Conservation (phyloP, 2,329 filamentous ascomycete genomes). For the Tolypocladium inflatum region DNA sequence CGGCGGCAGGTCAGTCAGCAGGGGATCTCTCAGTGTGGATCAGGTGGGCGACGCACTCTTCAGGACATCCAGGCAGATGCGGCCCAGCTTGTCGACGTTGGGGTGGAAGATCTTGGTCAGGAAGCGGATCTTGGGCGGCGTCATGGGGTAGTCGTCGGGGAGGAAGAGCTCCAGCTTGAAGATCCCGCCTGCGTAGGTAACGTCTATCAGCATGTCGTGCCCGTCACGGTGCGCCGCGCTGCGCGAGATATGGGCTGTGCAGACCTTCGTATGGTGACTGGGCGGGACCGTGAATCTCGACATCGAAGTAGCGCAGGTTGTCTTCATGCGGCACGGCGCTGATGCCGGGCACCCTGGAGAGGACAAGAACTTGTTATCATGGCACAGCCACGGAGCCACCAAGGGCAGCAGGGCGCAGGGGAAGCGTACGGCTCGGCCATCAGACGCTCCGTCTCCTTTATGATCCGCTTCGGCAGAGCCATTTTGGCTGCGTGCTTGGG, state of each 20-base stretch:
- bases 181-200: conserved; percentile 49
- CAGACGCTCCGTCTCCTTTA: conserved; percentile 96
- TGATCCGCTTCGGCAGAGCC: conserved; percentile 90
- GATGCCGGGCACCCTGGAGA: conserved; percentile 79
- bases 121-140: conserved; percentile 95
- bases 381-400: neutral
- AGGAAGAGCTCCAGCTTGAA: conserved; percentile 98
- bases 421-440: conserved; percentile 85
- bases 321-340: conserved; percentile 93
- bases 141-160: conserved; percentile 99
- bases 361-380: conserved; percentile 8
- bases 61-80: conserved; percentile 92
- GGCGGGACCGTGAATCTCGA: conserved; percentile 85
- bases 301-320: conserved; percentile 96
- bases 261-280: conserved; percentile 91
- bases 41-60: conserved; percentile 58
- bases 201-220: neutral
- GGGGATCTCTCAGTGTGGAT: neutral
- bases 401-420: neutral
- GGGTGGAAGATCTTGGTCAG: conserved; percentile 99
- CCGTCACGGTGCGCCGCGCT: neutral
- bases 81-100: conserved; percentile 94
- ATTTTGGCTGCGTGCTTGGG: conserved; percentile 23
- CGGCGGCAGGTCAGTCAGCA: conserved; percentile 6
- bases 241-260: neutral